phyloP scores from a whole-genome alignment of 768 basidiomycete species.

The Cantharellus cinnabarinus region DNA sequence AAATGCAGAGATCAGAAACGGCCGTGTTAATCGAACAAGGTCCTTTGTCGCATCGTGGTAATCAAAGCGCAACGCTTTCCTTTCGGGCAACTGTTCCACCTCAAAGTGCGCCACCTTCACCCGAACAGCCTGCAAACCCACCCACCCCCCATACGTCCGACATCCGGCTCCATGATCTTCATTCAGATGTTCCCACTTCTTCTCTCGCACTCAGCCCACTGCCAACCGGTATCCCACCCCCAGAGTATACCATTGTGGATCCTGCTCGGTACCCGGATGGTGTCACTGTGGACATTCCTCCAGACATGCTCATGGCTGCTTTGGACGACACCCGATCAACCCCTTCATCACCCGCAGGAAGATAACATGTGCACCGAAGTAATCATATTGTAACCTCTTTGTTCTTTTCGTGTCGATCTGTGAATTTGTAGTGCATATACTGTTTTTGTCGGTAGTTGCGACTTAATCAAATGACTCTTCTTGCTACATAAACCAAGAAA shows the following conservation, averaged over 20 bases:
- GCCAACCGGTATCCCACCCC: constrained; percentile 34
- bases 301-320: constrained; percentile 78
- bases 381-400: too few relatives aligned
- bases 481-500: too few relatives aligned
- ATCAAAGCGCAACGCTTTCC: constrained; percentile 27
- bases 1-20: not conserved
- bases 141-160: constrained; percentile 72
- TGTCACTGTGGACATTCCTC: constrained; percentile 82
- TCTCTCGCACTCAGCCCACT: not conserved
- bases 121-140: constrained; percentile 39
- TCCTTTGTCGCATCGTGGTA: not conserved
- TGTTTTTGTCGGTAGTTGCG: too few relatives aligned
- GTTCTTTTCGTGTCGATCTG: too few relatives aligned
- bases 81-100: too few relatives aligned
- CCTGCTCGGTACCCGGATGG: constrained; percentile 70
- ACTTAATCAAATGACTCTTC: too few relatives aligned
- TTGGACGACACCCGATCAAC: constrained; percentile 35
- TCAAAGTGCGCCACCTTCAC: not conserved
- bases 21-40: not conserved
- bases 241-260: constrained; percentile 77
- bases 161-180: constrained; percentile 54
- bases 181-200: constrained; percentile 4
- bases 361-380: too few relatives aligned
- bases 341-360: not conserved
- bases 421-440: too few relatives aligned